Base-by-base conservation (phyloP, 176 grass and related monocot genomes). In the Eragrostis nindensis region DNA sequence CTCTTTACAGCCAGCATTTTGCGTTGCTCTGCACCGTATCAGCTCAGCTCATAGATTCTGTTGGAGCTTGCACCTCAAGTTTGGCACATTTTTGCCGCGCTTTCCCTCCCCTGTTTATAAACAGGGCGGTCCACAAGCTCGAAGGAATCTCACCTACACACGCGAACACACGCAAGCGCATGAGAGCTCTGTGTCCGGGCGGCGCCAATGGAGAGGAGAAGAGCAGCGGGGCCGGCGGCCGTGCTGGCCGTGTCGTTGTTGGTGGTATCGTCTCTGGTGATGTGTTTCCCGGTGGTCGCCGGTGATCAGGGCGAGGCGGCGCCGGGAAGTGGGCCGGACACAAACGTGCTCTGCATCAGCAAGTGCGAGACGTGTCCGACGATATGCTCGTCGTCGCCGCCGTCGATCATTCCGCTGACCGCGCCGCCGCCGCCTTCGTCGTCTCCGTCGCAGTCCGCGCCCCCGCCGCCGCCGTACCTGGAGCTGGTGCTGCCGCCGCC, bases 311-410 rank as follows among this genome's bases (percentile, higher is more conserved):
- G 38, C 44, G 53, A 82, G 45, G 56, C n/a, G 24, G 86, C 36
- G 30, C 69, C 65, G n/a, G 56, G 15, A 39, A 49, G 79, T 3
- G 69, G 83, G 8, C 82, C 92, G 21, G 88, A 94, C 71, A 66
- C 74, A 19, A 89, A 78, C 76, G 46, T 85, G 68, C 43, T 95
- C 18, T 92, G 93, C 70, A 18, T 88, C 62, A 95, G 87, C 32
- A 24, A 92, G 81, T 90, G 93, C 59, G 93, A 85, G 75, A 95
- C 85, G 76, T 92, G 93, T 77, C 93, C 93, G 3, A 86, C 78
- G 1, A 43, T 90, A 4, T 90, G 87, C 65, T 62, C 78, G 41
- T 87, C 92, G 10, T 70, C 89, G 24, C 89, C 90, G 10, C 84
- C 89, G 17, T 81, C 91, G 17, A 78, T 78, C 75, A 2, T 39